These are phyloP conservation scores for Trifolium repens DNA, from an alignment of 306 rosid genomes.

Conservation along the genomic window DNA sequence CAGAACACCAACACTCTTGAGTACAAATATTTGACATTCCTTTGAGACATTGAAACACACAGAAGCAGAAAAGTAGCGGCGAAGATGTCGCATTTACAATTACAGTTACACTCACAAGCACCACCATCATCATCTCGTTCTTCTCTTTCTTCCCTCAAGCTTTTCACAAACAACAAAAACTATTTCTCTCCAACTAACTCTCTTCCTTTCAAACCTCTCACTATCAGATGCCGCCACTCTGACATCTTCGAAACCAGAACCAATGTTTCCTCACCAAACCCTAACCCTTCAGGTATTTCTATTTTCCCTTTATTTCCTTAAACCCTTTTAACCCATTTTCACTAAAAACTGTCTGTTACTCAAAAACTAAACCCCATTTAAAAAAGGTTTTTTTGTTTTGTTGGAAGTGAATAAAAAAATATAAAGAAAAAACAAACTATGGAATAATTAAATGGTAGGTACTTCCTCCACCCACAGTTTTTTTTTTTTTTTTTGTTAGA, in stretches of 20 bases:
- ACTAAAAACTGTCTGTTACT: conserved; percentile 8
- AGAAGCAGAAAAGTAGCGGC: neutral
- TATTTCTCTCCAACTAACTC: conserved; percentile 34
- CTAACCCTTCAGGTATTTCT: conserved; percentile 50
- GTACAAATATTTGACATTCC: too few species aligned
- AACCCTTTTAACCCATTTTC: neutral
- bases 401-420: neutral
- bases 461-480: too few species aligned
- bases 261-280: conserved; percentile 27
- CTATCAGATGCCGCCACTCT: conserved; percentile 67
- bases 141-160: conserved; percentile 37
- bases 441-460: neutral
- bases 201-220: conserved; percentile 39
- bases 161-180: conserved; percentile 32
- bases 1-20: too few species aligned
- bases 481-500: too few species aligned
- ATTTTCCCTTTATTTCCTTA: neutral
- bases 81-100: conserved; percentile 47
- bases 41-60: neutral
- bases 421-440: neutral
- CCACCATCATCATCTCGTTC: conserved; percentile 42
- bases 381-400: neutral
- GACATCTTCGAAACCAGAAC: conserved; percentile 55
- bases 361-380: neutral
- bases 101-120: conserved; percentile 46